Evolutionary conservation across 495 filamentous ascomycete species (phyloP).

Genomic region (Pseudomonodictys pantanalensis): DNA sequence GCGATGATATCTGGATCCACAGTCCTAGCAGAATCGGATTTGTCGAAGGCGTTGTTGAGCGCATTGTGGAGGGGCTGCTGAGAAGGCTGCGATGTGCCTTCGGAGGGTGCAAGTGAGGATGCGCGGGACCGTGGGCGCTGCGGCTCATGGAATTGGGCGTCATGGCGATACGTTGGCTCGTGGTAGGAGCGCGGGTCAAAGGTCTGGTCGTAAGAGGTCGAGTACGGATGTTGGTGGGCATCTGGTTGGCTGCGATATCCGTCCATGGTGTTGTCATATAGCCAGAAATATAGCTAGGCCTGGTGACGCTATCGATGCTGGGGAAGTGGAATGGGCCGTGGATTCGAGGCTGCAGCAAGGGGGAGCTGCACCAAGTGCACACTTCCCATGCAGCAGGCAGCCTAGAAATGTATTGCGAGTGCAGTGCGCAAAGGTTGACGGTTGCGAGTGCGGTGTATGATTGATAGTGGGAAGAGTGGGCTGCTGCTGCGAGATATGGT

Average conservation of each 20-base stretch:
- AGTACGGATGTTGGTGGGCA: constrained; percentile 19
- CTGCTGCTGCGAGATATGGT: too few species aligned
- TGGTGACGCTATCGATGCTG: constrained; percentile 2
- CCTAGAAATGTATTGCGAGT: background rate
- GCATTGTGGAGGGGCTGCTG: constrained; percentile 42
- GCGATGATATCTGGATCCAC: constrained; percentile 40
- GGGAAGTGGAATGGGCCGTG: background rate
- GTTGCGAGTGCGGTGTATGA: background rate
- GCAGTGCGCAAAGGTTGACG: background rate
- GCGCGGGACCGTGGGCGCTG: constrained; percentile 33
- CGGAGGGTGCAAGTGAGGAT: constrained; percentile 30
- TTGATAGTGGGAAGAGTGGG: background rate
- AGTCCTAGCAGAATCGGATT: constrained; percentile 37
- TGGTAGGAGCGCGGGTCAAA: constrained; percentile 24
- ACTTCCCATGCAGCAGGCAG: constrained; percentile 1
- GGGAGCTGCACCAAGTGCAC: constrained; percentile 9
- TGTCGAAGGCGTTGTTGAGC: constrained; percentile 42
- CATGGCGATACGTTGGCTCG: background rate
- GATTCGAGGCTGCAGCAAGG: constrained; percentile 2
- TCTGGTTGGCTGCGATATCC: constrained; percentile 32
- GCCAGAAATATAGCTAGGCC: constrained; percentile 6
- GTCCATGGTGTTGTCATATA: constrained; percentile 23
- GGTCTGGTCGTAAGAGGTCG: constrained; percentile 16
- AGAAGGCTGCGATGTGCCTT: constrained; percentile 15
- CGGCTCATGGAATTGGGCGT: constrained; percentile 13